Percentiles rank a stretch among this genome's conserved stretches.
Evolutionary conservation across 768 basidiomycete genomes (phyloP).

Genomic region (Auriscalpium microsporum): DNA sequence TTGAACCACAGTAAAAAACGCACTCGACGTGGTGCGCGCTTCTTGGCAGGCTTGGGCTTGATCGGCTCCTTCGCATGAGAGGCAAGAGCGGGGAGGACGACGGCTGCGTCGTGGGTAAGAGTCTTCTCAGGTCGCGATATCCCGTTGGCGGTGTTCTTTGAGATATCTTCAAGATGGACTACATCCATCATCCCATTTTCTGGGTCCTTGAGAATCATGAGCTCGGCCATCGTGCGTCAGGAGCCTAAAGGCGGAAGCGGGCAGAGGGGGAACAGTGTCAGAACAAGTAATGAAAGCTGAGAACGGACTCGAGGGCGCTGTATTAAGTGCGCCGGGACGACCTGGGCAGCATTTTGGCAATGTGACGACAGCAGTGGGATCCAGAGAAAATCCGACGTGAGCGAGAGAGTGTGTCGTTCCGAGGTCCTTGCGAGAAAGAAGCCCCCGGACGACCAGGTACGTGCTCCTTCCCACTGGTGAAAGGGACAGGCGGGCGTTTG

Average conservation of each 20-base stretch:
- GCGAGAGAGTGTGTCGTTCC: slow-evolving; percentile 6
- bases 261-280: slow-evolving; percentile 5
- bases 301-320: not conserved
- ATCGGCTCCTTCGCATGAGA: not conserved
- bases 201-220: not conserved
- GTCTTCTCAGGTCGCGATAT: not conserved
- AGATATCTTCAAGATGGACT: not conserved
- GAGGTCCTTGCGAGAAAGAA: slow-evolving; percentile 2
- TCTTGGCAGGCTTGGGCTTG: slow-evolving; percentile 11
- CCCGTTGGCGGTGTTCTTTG: not conserved
- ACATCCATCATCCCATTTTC: slow-evolving; percentile 5
- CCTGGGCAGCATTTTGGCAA: slow-evolving; percentile 6
- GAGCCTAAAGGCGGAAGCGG: not conserved
- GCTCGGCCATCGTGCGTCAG: not conserved
- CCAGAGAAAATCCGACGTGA: slow-evolving; percentile 9
- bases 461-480: too few species aligned
- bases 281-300: slow-evolving; percentile 3
- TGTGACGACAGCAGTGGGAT: not conserved
- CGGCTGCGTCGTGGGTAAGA: not conserved
- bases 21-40: slow-evolving; percentile 20
- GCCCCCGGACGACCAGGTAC: not conserved
- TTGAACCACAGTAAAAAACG: slow-evolving; percentile 30
- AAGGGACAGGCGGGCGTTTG: too few species aligned
- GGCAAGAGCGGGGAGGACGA: not conserved
- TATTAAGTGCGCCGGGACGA: not conserved